phyloP scores from a whole-genome alignment of 768 basidiomycete genomes.

The Lactarius vividus region DNA sequence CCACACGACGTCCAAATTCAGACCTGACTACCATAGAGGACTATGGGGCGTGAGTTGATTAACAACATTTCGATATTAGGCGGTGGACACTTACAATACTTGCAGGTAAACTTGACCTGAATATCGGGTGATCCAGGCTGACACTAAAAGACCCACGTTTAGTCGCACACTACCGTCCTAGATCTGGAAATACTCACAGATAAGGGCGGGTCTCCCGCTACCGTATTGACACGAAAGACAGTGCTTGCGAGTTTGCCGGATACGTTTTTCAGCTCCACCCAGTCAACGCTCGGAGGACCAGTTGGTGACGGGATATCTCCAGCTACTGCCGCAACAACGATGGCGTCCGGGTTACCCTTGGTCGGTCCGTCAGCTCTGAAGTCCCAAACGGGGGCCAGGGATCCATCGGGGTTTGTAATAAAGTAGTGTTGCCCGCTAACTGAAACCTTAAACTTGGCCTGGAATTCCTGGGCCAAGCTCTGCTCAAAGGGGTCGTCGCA shows the following conservation, averaged over 20 bases:
- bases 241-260: background rate
- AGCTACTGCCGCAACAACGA: background rate
- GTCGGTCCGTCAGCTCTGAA: background rate
- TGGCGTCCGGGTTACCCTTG: background rate
- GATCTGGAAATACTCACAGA: background rate
- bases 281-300: background rate
- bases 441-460: background rate
- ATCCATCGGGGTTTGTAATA: background rate
- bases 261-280: background rate
- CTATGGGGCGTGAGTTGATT: background rate
- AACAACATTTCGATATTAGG: background rate
- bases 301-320: background rate
- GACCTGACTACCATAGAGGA: no score
- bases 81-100: background rate
- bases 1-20: no score
- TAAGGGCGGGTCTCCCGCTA: background rate
- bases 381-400: background rate
- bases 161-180: background rate
- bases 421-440: background rate
- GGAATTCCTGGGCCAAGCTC: background rate
- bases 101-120: background rate
- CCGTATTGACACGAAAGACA: background rate
- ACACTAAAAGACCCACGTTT: background rate
- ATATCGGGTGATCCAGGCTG: background rate
- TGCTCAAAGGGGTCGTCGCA: background rate